Base-by-base conservation (phyloP, 1,139 yeast genomes). In the Lodderomyces orthopsilosis region DNA sequence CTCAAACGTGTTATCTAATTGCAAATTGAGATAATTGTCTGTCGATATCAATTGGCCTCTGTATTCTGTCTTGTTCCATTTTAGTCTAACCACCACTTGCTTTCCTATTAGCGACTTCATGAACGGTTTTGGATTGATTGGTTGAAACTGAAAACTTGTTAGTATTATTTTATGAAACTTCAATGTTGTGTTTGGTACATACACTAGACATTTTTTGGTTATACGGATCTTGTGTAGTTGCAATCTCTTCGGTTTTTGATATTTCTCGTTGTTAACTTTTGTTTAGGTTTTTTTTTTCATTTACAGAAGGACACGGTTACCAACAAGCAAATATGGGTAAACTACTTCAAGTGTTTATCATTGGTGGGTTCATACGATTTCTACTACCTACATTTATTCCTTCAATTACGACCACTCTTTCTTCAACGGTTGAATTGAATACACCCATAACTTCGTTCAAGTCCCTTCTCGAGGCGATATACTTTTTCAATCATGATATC, bases 21-120 rank as follows among this genome's bases (percentile, higher is more conserved):
- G 91, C 33, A 93, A 55, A 57, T 93, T 94, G 93, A 94, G 93
- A 66, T 93, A 94, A 54, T 89, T 88, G 61, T 93, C 99, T 23
- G 89, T 85, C 1, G 96, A 83, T 13, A 82, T 66, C 40, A 93
- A 74, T n/a, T 63, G 75, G 1, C 98, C 98, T 47, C 70, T 76
- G 65, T 93, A 93, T 60, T 90, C 95, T n/a, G 96, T 86, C 51
- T 79, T 80, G 58, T 90, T 93, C 86, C 96, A 94, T 63, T 93
- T 93, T 50, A 93, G 75, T 44, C 93, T 79, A n/a, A 93, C 95
- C n/a, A 84, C 66, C 13, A 93, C 90, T 18, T 69, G 70, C 48
- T 82, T 75, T 46, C 85, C 83, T 17, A 85, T 73, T 38, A 93
- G 77, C 19, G 85, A 83, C 50, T 85, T 85, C 43, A 93, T 70